Evolutionary conservation across 495 filamentous ascomycete species (phyloP).

Genomic region (Talaromyces liani): DNA sequence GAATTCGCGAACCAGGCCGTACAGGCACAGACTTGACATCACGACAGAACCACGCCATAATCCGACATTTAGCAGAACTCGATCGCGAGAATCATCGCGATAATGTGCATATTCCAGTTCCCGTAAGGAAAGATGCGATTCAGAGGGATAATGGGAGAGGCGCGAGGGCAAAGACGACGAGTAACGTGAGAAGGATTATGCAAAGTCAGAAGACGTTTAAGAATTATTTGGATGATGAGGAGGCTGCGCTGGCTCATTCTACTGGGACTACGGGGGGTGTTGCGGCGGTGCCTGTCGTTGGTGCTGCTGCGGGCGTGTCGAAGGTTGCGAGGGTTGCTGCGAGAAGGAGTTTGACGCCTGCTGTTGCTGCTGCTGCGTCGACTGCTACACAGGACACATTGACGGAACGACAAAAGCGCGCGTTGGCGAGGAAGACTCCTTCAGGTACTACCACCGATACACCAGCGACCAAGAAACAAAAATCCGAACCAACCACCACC

Average conservation of each 20-base stretch:
- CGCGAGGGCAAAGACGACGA: constrained; percentile 6
- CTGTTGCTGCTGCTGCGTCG: constrained; percentile 17
- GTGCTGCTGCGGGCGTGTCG: not conserved
- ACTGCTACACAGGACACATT: not conserved
- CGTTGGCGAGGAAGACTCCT: constrained; percentile 5
- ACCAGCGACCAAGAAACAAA: constrained; percentile 19
- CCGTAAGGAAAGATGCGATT: constrained; percentile 39
- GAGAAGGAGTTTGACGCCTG: constrained; percentile 30
- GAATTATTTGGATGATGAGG: constrained; percentile 86
- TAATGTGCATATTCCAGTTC: constrained; percentile 54
- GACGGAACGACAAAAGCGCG: constrained; percentile 5
- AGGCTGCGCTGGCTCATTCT: constrained; percentile 52
- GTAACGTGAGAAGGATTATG: constrained; percentile 84
- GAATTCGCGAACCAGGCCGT: constrained; percentile 43
- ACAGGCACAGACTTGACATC: constrained; percentile 54
- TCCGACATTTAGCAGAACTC: constrained; percentile 71
- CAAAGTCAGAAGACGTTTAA: constrained; percentile 85
- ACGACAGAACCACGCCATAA: constrained; percentile 66
- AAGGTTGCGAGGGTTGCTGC: constrained; percentile 18
- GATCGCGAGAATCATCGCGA: constrained; percentile 72
- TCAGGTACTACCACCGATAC: constrained; percentile 9
- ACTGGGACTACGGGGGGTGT: no score
- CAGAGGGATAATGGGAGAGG: constrained; percentile 2
- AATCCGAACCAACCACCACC: constrained; percentile 17
- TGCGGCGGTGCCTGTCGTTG: no score